phyloP scores from a whole-genome alignment of 2,329 filamentous ascomycete genomes.

The Beauveria rudraprayagi region DNA sequence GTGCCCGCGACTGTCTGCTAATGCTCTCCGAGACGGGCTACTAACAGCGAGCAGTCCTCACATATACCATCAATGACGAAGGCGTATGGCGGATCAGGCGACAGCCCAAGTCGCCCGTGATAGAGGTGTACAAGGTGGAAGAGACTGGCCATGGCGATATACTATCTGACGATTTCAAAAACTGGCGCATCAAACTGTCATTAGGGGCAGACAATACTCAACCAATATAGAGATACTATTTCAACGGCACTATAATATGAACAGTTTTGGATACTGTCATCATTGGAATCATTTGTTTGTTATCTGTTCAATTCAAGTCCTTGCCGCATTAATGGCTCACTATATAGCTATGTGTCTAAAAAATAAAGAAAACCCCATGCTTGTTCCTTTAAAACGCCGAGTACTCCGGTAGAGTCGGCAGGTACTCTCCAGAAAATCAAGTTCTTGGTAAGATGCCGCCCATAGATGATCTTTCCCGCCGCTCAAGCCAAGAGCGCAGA shows the following conservation, averaged over 20 bases:
- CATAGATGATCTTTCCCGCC: neutral
- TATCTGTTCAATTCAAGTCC: neutral
- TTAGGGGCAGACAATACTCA: conserved; percentile 17
- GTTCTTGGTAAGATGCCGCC: neutral
- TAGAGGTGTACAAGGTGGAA: conserved; percentile 68
- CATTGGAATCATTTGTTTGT: neutral
- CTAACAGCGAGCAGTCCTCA: conserved; percentile 44
- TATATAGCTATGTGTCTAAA: conserved; percentile 16
- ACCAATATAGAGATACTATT: neutral
- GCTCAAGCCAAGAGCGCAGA: neutral
- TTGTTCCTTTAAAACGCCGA: conserved; percentile 6
- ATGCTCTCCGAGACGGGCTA: neutral
- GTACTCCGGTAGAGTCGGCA: neutral
- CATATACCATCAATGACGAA: conserved; percentile 54
- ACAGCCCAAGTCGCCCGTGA: conserved; percentile 49
- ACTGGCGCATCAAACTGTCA: conserved; percentile 58
- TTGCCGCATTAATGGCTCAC: conserved; percentile 13
- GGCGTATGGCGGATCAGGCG: conserved; percentile 78
- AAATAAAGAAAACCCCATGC: neutral
- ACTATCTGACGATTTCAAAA: conserved; percentile 67
- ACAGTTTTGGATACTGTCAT: neutral
- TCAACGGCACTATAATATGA: neutral
- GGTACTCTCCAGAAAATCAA: neutral
- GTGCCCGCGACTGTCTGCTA: conserved; percentile 22
- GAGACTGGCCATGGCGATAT: conserved; percentile 70